phyloP scores from a whole-genome alignment of 352 stramenopile species.

The Globisporangium orthogonon region DNA sequence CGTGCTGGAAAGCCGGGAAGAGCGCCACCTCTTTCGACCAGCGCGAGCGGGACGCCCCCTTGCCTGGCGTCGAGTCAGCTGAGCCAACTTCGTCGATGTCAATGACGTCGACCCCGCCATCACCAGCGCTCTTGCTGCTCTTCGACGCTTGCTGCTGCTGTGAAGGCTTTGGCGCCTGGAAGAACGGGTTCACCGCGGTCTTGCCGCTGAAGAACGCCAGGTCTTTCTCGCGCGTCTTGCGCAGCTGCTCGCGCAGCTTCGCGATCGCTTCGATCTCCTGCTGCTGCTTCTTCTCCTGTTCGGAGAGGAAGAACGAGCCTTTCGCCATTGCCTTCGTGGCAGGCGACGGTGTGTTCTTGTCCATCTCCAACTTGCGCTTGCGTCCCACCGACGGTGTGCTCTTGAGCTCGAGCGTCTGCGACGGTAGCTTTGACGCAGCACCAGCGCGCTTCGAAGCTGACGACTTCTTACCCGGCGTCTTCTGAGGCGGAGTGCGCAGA shows the following conservation, averaged over 20 bases:
- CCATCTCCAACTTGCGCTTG: conserved; percentile 65
- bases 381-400: conserved; percentile 16
- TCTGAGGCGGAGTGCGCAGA: conserved; percentile 8
- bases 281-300: conserved; percentile 57
- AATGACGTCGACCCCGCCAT: conserved; percentile 14
- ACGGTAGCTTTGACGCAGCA: not conserved
- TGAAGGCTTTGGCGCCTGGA: conserved; percentile 25
- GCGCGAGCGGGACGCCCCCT: conserved; percentile 14
- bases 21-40: conserved; percentile 32
- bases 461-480: not conserved
- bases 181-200: conserved; percentile 59
- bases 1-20: conserved; percentile 48
- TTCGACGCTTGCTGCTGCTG: not conserved
- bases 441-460: not conserved
- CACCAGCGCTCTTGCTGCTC: conserved; percentile 9
- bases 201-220: conserved; percentile 55
- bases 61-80: conserved; percentile 1
- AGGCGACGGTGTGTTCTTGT: conserved; percentile 37
- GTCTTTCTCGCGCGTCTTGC: conserved; percentile 61
- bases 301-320: conserved; percentile 60
- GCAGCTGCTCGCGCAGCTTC: conserved; percentile 54
- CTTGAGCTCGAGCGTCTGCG: conserved; percentile 5
- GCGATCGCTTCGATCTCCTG: conserved; percentile 66
- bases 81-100: conserved; percentile 20
- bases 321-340: conserved; percentile 19